Percentiles rank a stretch among this genome's conserved stretches.
Conservation (phyloP, 305 asterid genomes). For the Plantago coronopus region DNA sequence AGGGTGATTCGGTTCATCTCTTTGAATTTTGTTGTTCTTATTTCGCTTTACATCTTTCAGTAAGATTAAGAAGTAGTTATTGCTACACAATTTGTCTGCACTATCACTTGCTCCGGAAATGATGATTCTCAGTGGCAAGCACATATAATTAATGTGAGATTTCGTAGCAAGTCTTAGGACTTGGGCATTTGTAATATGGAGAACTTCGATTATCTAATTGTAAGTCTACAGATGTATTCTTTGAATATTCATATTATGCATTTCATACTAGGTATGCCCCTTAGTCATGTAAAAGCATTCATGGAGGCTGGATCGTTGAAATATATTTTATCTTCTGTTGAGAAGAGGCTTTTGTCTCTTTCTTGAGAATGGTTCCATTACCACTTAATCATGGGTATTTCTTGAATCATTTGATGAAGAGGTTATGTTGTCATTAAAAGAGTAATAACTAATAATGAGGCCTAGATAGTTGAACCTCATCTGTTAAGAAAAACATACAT, state of each 20-base stretch:
- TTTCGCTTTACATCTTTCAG: too few relatives aligned
- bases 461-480: not conserved
- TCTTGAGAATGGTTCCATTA: constrained; percentile 1
- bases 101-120: not conserved
- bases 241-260: too few relatives aligned
- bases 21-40: too few relatives aligned
- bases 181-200: too few relatives aligned
- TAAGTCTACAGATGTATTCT: too few relatives aligned
- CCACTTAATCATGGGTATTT: constrained; percentile 3
- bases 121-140: not conserved
- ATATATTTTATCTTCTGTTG: constrained; percentile 1
- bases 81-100: too few relatives aligned
- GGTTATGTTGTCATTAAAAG: constrained; percentile 6
- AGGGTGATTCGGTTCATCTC: too few relatives aligned
- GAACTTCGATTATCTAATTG: too few relatives aligned
- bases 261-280: too few relatives aligned
- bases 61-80: too few relatives aligned
- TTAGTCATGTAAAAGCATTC: too few relatives aligned
- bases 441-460: constrained; percentile 12
- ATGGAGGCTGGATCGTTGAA: too few relatives aligned
- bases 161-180: constrained; percentile 3
- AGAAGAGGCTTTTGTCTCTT: constrained; percentile 2
- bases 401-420: constrained; percentile 9
- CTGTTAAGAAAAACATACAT: not conserved
- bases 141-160: not conserved